These are phyloP conservation scores for Alliaria petiolata DNA, from an alignment of 345 rosid species.

Conservation along the genomic window DNA sequence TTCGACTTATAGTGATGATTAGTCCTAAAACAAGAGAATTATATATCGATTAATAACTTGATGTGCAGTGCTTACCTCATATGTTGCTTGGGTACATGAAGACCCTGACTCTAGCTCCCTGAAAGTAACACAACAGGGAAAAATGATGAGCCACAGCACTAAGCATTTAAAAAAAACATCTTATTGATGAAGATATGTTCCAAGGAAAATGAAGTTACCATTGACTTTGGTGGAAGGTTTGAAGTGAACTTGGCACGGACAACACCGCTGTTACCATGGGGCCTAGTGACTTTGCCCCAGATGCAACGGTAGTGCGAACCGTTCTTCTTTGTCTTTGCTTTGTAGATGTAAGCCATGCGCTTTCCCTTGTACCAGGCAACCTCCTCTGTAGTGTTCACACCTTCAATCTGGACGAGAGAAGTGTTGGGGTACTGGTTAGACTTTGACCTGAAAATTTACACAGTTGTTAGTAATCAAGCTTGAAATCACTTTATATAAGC, in stretches of 20 bases:
- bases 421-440: conserved; percentile 84
- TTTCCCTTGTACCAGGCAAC: conserved; percentile 80
- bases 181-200: not conserved
- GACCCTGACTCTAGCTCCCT: conserved; percentile 88
- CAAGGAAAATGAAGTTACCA: conserved; percentile 39
- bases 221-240: conserved; percentile 82
- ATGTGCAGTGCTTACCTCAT: conserved; percentile 41
- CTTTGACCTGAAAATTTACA: conserved; percentile 55
- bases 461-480: not conserved
- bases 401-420: conserved; percentile 82
- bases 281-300: conserved; percentile 88
- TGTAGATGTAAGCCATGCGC: conserved; percentile 93
- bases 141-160: not conserved
- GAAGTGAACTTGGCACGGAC: conserved; percentile 90
- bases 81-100: conserved; percentile 97
- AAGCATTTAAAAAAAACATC: not conserved
- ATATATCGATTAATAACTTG: not conserved
- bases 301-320: conserved; percentile 89
- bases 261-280: conserved; percentile 93
- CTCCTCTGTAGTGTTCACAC: conserved; percentile 83
- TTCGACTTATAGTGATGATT: not conserved
- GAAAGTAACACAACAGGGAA: not conserved
- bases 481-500: not conserved
- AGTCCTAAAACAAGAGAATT: not conserved
- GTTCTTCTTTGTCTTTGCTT: conserved; percentile 80